Percentiles rank a stretch among this genome's conserved stretches.
Conservation (phyloP, 768 basidiomycete genomes). For the Phallus indusiatus region DNA sequence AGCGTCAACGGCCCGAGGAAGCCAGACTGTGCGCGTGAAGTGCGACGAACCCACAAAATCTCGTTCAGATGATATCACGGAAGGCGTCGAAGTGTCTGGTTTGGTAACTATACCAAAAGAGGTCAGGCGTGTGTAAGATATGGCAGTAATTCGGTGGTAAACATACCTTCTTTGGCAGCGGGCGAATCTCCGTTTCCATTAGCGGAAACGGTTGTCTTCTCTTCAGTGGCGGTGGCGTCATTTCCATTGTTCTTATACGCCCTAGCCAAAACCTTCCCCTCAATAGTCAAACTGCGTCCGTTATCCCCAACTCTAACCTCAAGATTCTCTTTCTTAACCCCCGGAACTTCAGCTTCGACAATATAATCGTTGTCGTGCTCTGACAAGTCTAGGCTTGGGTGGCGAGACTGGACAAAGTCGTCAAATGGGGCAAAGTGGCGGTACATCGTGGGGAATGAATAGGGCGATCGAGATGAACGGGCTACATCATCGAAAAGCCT, state of each 20-base stretch:
- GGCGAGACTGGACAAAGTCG: conserved; percentile 3
- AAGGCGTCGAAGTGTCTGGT: neutral
- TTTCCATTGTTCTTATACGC: neutral
- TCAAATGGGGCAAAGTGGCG: conserved; percentile 42
- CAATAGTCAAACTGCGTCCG: conserved; percentile 62
- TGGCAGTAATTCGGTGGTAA: neutral
- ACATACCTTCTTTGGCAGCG: neutral
- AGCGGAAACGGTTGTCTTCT: neutral
- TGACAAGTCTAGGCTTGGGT: conserved; percentile 57
- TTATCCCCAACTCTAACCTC: conserved; percentile 62
- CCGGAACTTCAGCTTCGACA: conserved; percentile 70
- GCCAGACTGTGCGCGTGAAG: conserved; percentile 64
- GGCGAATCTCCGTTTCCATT: neutral
- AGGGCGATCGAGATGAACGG: conserved; percentile 18
- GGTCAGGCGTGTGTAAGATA: neutral
- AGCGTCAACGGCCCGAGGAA: conserved; percentile 54
- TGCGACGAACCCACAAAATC: conserved; percentile 42
- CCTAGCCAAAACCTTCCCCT: conserved; percentile 39
- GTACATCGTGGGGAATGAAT: neutral
- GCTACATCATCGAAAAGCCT: conserved; percentile 58
- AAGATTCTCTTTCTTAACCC: conserved; percentile 68
- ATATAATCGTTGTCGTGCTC: conserved; percentile 59
- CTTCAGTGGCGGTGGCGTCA: neutral
- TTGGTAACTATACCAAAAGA: neutral
- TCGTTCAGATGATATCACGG: conserved; percentile 51